A percentile compares a stretch with the other conserved stretches of the same genome.
Conservation (phyloP, 192 early-diverging fungal species). For the Coemansia sp. region DNA sequence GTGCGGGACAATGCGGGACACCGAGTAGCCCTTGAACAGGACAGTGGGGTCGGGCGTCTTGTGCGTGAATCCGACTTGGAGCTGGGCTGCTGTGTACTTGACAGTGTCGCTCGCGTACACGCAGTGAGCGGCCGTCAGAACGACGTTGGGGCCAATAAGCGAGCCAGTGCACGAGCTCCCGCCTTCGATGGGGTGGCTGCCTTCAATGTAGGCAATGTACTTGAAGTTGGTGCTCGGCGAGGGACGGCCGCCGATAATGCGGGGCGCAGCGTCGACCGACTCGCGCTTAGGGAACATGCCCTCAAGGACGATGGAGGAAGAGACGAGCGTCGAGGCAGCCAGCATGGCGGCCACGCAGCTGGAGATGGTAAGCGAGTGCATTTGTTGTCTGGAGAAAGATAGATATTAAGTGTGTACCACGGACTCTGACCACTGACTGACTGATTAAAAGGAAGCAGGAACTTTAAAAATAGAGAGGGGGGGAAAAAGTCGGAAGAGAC, state of each 20-base stretch:
- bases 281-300: conserved; percentile 9
- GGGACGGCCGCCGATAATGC: conserved; percentile 41
- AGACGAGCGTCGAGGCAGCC: conserved; percentile 1
- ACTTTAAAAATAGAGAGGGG: neutral
- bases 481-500: neutral
- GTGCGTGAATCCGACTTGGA: conserved; percentile 28
- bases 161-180: conserved; percentile 35
- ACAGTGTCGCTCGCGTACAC: neutral
- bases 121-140: conserved; percentile 53
- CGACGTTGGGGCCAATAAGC: conserved; percentile 45
- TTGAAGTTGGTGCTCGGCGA: conserved; percentile 20
- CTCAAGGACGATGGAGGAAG: neutral
- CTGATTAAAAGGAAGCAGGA: neutral
- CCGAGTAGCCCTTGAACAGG: conserved; percentile 16
- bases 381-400: neutral
- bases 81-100: conserved; percentile 10
- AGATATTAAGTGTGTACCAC: neutral
- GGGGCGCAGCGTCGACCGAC: neutral
- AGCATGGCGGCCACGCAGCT: conserved; percentile 2
- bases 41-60: conserved; percentile 14
- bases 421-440: neutral
- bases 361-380: neutral
- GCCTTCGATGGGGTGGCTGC: neutral
- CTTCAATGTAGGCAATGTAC: conserved; percentile 33
- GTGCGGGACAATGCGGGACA: conserved; percentile 21